Evolutionary conservation across 1,284 basidiomycete species (phyloP), one percentile per base, ranked within the genome.

Genomic region (Ustilago hordei): DNA sequence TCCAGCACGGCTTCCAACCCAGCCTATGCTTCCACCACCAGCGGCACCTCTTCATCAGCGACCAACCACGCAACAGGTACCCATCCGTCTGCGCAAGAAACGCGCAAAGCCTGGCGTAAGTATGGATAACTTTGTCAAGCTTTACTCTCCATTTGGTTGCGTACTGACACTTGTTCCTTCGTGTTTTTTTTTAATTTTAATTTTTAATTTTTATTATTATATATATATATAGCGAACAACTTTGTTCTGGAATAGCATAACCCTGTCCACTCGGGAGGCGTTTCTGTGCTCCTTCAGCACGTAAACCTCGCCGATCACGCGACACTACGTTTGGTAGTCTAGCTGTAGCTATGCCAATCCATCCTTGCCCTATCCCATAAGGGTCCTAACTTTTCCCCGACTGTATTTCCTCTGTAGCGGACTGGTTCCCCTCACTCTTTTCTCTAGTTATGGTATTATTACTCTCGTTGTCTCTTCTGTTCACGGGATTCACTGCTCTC

Each of bases 91-190:
- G 48, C 64, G 31, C 55, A 65, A 36, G 32, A 63, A 50, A 54
- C 64, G 50, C 64, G 69, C 48, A 77, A 69, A 47, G 67, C 75
- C 36, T 78, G 75, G 75, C 58, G 65, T 63, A 65, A 74, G 65
- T 74, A 69, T 58, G 65, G 69, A 43, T 61, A 55, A 54, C 54
- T 72, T n/a, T 72, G 66, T 59, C 64, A 66, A 36, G 67, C 64
- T 35, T 52, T 65, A 41, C 60, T 74, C 34, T 62, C 63, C 32
- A 60, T 70, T 35, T 62, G 63, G 63, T 23, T 54, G 55, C 64
- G 68, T 38, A 64, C 68, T 66, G 64, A 75, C 68, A 56, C 60
- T 50, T 45, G 55, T 19, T 67, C 60, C 23, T 75, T 28, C 1
- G 19, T 19, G 19, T 28, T 3, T 28, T 28, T 23, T n/a, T n/a